Percentiles rank a stretch among this genome's conserved stretches.
phyloP scores from a whole-genome alignment of 2,329 filamentous ascomycete genomes.

The Phialocephala sp. region DNA sequence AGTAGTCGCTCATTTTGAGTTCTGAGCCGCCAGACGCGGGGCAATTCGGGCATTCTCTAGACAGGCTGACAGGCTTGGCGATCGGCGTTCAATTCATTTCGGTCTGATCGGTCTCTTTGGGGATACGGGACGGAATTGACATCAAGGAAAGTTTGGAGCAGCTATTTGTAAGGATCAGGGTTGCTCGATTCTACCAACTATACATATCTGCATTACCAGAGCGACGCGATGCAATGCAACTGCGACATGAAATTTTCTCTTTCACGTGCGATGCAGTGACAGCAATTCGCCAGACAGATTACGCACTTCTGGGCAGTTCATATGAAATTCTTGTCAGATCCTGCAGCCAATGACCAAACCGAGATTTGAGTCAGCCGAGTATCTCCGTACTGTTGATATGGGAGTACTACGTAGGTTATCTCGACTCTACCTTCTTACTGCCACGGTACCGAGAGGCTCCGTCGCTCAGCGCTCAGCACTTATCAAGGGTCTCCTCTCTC shows the following conservation, averaged over 20 bases:
- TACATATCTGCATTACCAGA: neutral
- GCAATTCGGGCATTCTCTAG: neutral
- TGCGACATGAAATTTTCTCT: neutral
- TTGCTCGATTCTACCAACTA: neutral
- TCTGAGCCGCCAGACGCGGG: neutral
- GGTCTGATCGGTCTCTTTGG: neutral
- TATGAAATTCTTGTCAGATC: too few species aligned
- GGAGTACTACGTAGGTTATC: neutral
- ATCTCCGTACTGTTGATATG: neutral
- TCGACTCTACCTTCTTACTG: neutral
- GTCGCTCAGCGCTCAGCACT: neutral
- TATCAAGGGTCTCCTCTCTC: neutral
- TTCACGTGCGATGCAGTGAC: neutral
- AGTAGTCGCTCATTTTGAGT: slow-evolving; percentile 3
- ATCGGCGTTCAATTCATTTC: neutral
- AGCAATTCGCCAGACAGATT: too few species aligned
- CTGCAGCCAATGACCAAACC: too few species aligned
- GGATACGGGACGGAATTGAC: neutral
- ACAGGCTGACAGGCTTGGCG: neutral
- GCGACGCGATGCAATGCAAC: neutral
- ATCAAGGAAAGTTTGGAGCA: neutral
- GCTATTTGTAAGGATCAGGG: neutral
- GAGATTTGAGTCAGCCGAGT: neutral
- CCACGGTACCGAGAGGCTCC: neutral
- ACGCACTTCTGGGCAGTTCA: too few species aligned